Evolutionary conservation across 2,329 filamentous ascomycete genomes (phyloP).

Genomic region (Aureobasidium sp.): DNA sequence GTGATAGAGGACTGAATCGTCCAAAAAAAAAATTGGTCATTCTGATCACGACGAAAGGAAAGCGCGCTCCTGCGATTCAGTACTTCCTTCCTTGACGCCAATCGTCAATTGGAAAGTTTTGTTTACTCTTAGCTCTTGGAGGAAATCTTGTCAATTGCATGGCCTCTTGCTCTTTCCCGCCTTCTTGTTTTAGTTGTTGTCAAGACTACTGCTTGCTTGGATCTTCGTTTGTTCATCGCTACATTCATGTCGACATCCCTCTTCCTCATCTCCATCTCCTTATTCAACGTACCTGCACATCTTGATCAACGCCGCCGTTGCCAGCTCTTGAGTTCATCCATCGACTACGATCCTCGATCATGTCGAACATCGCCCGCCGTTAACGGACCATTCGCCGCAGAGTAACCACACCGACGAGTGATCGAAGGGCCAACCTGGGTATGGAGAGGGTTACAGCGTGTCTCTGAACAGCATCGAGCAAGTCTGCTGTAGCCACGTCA

Average conservation of each 20-base stretch:
- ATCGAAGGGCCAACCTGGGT: neutral
- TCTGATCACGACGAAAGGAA: neutral
- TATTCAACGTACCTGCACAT: neutral
- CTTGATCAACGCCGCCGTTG: neutral
- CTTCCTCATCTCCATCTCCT: neutral
- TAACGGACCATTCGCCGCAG: neutral
- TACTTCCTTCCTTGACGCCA: neutral
- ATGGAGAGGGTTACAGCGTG: neutral
- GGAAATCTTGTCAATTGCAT: neutral
- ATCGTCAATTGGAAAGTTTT: neutral
- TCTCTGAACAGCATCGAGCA: neutral
- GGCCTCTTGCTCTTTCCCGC: neutral
- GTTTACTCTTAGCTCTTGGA: neutral
- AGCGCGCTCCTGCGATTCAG: neutral
- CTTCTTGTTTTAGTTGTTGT: neutral
- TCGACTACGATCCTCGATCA: neutral
- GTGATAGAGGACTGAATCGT: neutral
- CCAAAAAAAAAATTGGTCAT: neutral
- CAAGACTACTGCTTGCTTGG: neutral
- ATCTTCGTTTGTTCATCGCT: no score
- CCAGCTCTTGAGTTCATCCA: neutral
- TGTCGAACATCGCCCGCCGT: neutral
- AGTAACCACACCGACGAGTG: neutral
- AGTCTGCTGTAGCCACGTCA: neutral
- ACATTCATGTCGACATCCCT: neutral